Conservation (phyloP, 1,284 basidiomycete genomes). For the Trichosporon faecale region DNA sequence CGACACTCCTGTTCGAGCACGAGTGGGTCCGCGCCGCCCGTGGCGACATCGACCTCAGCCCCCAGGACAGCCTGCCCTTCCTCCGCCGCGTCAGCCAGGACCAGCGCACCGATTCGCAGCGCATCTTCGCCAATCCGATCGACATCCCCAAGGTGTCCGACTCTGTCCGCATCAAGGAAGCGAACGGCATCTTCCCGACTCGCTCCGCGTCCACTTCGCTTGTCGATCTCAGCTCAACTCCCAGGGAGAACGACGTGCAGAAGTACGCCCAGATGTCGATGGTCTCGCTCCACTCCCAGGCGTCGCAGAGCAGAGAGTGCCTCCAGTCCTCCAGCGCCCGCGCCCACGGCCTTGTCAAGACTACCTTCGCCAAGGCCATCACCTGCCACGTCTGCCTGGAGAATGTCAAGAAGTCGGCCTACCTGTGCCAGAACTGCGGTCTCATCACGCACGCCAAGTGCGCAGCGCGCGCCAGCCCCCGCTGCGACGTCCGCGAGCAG, state of each 20-base stretch:
- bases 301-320: slow-evolving; percentile 19
- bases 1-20: slow-evolving; percentile 80
- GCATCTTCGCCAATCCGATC: slow-evolving; percentile 28
- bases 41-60: slow-evolving; percentile 53
- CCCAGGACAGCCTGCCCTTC: slow-evolving; percentile 92
- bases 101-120: slow-evolving; percentile 64
- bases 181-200: not conserved
- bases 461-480: slow-evolving; percentile 66
- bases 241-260: not conserved
- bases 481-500: slow-evolving; percentile 65
- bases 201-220: slow-evolving; percentile 21
- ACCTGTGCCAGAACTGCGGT: slow-evolving; percentile 83
- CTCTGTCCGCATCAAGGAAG: slow-evolving; percentile 9
- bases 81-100: slow-evolving; percentile 75
- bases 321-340: slow-evolving; percentile 24
- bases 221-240: slow-evolving; percentile 16
- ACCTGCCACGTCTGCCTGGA: slow-evolving; percentile 77
- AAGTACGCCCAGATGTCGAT: slow-evolving; percentile 22
- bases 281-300: slow-evolving; percentile 24
- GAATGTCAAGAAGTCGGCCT: slow-evolving; percentile 78
- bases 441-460: slow-evolving; percentile 83
- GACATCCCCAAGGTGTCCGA: not conserved
- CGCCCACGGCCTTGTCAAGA: slow-evolving; percentile 83
- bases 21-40: slow-evolving; percentile 64
- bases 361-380: slow-evolving; percentile 87